Base-by-base conservation (phyloP, 2,329 filamentous ascomycete species). In the Fusarium mexicanum region DNA sequence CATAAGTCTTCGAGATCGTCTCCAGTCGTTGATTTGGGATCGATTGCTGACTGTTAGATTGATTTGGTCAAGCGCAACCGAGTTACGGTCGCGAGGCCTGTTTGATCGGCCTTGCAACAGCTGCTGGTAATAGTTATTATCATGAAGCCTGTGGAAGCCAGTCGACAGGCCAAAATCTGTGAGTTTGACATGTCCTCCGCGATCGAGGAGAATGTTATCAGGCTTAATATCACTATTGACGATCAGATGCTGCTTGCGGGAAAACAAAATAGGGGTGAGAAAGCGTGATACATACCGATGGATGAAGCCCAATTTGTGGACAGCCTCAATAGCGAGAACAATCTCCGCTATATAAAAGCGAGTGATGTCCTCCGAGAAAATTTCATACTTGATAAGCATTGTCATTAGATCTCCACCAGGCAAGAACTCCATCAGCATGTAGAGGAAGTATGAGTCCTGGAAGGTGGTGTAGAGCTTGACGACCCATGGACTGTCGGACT, bases 371-470 rank as follows among this genome's bases (percentile, higher is more conserved):
- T 98, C 96, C 0, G 95, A 97, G 83, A 99, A 99, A 82, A 99
- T 98, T 83, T 99, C 96, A 81, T 99, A 99, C 88, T 98, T 99
- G 87, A 99, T 99, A 77, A 99, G 88, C 96, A 99, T 99, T 8
- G 96, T 99, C 96, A 99, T 99, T 82, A 99, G 84, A 86, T 99
- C 96, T 83, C 96, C 96, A 83, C 96, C 96, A 13, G 96, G 96
- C 83, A 99, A 89, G 85, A 98, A 99, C 85, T 99, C 96, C 96
- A 99, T 99, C 71, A 99, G 88, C 92, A 99, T 96, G 87, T 99
- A 99, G 41, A 99, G 87, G 86, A 98, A 99, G 76, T 96, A 96
- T 51, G 90, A 89, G 82, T 99, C 96, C 84, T 99, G 96, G 87
- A 99, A 99, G 2, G 96, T 98, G 18, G 96, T 98, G 86, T 94